phyloP scores from a whole-genome alignment of 257 asterid species.

The Perilla frutescens region DNA sequence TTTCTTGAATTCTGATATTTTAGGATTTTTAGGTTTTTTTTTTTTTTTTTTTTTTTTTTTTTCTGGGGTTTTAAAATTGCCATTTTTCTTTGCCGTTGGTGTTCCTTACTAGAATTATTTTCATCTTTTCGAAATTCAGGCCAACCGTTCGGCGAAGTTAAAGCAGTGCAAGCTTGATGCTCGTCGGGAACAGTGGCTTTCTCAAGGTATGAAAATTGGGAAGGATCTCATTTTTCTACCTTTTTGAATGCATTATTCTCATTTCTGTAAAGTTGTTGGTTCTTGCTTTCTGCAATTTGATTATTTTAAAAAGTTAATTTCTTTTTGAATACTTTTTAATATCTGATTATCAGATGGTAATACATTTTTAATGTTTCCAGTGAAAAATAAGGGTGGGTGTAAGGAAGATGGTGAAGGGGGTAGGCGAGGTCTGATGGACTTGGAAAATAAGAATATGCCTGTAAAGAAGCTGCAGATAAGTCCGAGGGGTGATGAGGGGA shows the following conservation, averaged over 20 bases:
- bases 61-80: slow-evolving; percentile 8
- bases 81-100: background rate
- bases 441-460: slow-evolving; percentile 36
- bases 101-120: background rate
- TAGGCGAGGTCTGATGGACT: slow-evolving; percentile 22
- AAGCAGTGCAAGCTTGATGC: slow-evolving; percentile 96
- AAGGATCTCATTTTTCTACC: slow-evolving; percentile 19
- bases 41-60: background rate
- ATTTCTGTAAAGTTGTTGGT: background rate
- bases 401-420: slow-evolving; percentile 58
- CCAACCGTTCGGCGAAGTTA: slow-evolving; percentile 81
- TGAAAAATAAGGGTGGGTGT: slow-evolving; percentile 59
- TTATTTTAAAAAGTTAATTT: background rate
- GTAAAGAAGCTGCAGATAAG: slow-evolving; percentile 64
- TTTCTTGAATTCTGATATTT: slow-evolving; percentile 6
- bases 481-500: slow-evolving; percentile 50
- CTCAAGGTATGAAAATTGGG: slow-evolving; percentile 64
- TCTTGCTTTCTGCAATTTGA: background rate
- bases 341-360: slow-evolving; percentile 33
- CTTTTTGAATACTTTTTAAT: slow-evolving; percentile 1
- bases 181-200: slow-evolving; percentile 97
- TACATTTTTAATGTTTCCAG: slow-evolving; percentile 43
- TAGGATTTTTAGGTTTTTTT: background rate
- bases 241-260: background rate
- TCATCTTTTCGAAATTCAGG: slow-evolving; percentile 46